phyloP scores from a whole-genome alignment of 305 asterid species.

The Fraxinus paxiana region DNA sequence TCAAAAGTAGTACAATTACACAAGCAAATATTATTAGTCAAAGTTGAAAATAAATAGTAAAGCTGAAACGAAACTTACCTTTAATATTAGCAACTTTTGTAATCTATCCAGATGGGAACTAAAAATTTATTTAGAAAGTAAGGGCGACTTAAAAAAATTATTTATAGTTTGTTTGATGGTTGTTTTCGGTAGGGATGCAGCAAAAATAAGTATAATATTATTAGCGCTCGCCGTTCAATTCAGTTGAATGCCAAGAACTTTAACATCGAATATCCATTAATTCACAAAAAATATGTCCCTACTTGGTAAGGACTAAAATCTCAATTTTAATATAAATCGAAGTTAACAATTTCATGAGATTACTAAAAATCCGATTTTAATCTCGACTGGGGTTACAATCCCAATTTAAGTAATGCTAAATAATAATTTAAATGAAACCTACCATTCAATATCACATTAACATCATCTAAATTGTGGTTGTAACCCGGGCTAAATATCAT shows the following conservation, averaged over 20 bases:
- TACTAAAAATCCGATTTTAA: too few species aligned
- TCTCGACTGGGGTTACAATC: too few species aligned
- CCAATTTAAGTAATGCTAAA: too few species aligned
- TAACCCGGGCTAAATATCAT: too few species aligned
- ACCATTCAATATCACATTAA: too few species aligned
- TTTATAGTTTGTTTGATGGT: too few species aligned
- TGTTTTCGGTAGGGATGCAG: not conserved
- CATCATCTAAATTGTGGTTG: too few species aligned
- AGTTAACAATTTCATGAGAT: too few species aligned
- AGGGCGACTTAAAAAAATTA: not conserved
- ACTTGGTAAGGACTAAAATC: not conserved
- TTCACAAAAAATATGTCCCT: not conserved
- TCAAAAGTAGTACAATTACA: not conserved
- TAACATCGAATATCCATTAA: too few species aligned
- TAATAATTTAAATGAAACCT: too few species aligned
- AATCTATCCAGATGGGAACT: not conserved
- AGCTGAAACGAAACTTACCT: not conserved
- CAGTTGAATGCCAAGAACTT: not conserved
- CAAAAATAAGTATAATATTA: not conserved
- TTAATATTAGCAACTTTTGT: not conserved
- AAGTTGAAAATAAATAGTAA: too few species aligned
- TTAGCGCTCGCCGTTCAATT: not conserved
- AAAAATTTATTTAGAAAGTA: not conserved
- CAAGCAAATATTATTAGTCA: not conserved
- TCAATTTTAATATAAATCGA: too few species aligned